A percentile compares a stretch with the other conserved stretches of the same genome.
Conservation (phyloP, 1,284 basidiomycete genomes). For the Fistulinella cinereoalba region DNA sequence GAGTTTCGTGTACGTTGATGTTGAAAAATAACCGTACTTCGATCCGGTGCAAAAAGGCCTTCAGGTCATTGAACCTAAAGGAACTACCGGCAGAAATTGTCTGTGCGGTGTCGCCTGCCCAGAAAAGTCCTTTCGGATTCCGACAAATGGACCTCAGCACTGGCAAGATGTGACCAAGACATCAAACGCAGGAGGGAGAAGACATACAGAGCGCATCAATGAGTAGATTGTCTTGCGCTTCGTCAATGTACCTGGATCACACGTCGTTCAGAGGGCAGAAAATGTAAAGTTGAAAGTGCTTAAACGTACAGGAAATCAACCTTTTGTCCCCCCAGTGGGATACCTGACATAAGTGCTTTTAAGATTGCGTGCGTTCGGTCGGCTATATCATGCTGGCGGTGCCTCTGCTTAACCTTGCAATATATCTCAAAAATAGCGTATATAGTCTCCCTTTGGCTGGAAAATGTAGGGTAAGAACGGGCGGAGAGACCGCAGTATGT, state of each 20-base stretch:
- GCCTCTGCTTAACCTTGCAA: constrained; percentile 42
- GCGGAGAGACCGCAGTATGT: constrained; percentile 49
- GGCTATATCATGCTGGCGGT: constrained; percentile 56
- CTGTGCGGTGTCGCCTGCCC: constrained; percentile 79
- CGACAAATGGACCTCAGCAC: constrained; percentile 59
- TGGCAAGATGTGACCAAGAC: constrained; percentile 23
- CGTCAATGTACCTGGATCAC: constrained; percentile 62
- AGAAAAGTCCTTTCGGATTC: constrained; percentile 68
- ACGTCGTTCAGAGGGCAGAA: constrained; percentile 1
- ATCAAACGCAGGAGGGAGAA: background rate
- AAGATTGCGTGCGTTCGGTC: constrained; percentile 64
- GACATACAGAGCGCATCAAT: constrained; percentile 59
- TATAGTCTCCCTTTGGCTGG: constrained; percentile 44
- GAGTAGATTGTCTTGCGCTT: constrained; percentile 69
- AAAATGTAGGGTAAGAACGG: constrained; percentile 55
- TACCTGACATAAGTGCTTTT: constrained; percentile 31
- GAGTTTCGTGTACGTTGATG: background rate
- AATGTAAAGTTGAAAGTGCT: background rate
- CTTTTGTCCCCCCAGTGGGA: constrained; percentile 39
- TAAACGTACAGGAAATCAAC: constrained; percentile 56
- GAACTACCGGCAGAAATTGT: constrained; percentile 71
- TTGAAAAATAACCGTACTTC: constrained; percentile 41
- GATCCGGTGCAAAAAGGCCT: constrained; percentile 57
- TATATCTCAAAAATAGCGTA: constrained; percentile 61
- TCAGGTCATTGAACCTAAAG: constrained; percentile 71